These are phyloP conservation scores for Fusarium lyarnte DNA, from an alignment of 2,329 filamentous ascomycete genomes.

Conservation along the genomic window DNA sequence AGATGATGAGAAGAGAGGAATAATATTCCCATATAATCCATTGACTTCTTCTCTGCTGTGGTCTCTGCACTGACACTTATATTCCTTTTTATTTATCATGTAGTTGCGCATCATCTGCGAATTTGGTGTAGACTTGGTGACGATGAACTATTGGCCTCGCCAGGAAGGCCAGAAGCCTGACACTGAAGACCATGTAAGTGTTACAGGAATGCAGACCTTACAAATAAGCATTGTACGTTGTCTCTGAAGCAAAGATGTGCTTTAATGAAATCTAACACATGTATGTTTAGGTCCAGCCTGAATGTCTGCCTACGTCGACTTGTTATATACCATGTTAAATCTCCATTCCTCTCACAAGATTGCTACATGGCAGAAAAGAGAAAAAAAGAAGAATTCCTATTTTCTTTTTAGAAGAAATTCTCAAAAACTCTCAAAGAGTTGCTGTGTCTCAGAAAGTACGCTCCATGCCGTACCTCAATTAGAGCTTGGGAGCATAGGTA, in stretches of 20 bases:
- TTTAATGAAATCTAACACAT: neutral
- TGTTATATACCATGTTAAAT: neutral
- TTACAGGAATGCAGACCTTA: neutral
- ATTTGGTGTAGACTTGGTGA: neutral
- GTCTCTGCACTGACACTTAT: neutral
- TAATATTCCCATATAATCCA: slow-evolving; percentile 31
- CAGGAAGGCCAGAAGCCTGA: neutral
- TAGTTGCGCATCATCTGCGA: neutral
- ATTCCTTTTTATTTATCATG: neutral
- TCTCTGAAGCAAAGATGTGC: neutral
- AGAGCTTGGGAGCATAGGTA: neutral
- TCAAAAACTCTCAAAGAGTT: neutral
- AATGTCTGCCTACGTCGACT: neutral
- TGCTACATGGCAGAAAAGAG: neutral
- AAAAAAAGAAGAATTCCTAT: too few relatives aligned
- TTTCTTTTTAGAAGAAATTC: neutral
- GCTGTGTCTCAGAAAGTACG: neutral
- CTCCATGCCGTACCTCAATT: neutral
- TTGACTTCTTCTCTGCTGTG: neutral
- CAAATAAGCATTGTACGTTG: neutral
- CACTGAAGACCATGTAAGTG: neutral
- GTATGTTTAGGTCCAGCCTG: neutral
- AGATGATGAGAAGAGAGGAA: slow-evolving; percentile 17
- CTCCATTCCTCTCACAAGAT: neutral
- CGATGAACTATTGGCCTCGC: neutral